Base-by-base conservation (phyloP, 805 yeast genomes). In the Blastobotrys muscicola region DNA sequence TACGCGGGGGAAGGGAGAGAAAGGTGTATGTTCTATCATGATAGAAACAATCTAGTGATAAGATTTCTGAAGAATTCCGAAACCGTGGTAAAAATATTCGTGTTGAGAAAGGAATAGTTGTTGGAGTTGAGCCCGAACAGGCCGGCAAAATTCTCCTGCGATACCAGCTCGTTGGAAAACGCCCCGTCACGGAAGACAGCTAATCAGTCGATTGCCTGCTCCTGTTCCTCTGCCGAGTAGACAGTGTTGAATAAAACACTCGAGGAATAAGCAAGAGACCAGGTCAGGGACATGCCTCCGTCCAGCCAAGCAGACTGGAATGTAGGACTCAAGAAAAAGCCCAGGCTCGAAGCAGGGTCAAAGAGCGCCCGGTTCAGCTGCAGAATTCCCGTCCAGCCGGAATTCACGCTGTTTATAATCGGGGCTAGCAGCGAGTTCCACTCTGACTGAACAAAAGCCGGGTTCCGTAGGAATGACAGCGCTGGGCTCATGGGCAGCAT, bases 281-380 rank as follows among this genome's bases (percentile, higher is more conserved):
- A 87, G 0, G 96, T 81, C 46, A 80, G 66, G 16, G 90, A 78
- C 74, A 86, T 89, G 0, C 97, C 97, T 43, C 76, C 75, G 55
- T 89, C 97, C 41, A 89, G 73, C 50, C 71, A 72, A 4, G 62
- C 56, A 9, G 67, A 65, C 38, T 68, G 57, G 71, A 85, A 85
- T 39, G 64, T 66, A 2, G 66, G 50, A 14, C 72, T 54, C 2
- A 78, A 57, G 58, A 85, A 85, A 61, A 78, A 86, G 1, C 63
- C 49, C 55, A 75, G 82, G 0, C 92, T 69, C 1, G 71, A 50
- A 16, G 59, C 50, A 0, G 96, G 90, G 56, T 87, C 85, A 54
- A 63, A 74, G n/a, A 89, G 65, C 0, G 95, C 94, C 38, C 71
- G 68, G 58, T 87, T 85, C 36, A 85, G 66, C 69, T 79, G 75